Evolutionary conservation across 768 basidiomycete genomes (phyloP).

Genomic region (Boletus eberwhitei): DNA sequence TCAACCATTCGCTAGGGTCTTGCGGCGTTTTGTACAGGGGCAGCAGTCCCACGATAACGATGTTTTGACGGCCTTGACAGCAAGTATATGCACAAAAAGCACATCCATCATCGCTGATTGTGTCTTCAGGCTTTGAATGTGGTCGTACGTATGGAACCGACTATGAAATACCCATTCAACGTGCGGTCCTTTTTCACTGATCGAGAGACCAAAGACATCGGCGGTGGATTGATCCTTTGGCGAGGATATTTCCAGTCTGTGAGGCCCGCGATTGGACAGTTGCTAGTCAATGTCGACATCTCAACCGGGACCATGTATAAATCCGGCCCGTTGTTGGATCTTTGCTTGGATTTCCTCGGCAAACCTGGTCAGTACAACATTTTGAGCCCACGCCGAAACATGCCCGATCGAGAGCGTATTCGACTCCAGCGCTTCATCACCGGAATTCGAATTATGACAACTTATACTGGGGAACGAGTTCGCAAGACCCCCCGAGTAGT

Average conservation of each 20-base stretch:
- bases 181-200: slow-evolving; percentile 72
- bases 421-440: slow-evolving; percentile 54
- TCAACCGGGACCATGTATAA: slow-evolving; percentile 76
- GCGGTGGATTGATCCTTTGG: slow-evolving; percentile 67
- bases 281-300: slow-evolving; percentile 76
- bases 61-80: slow-evolving; percentile 67
- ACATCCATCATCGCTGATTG: neutral
- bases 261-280: slow-evolving; percentile 57
- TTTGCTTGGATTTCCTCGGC: slow-evolving; percentile 57
- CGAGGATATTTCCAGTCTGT: slow-evolving; percentile 81
- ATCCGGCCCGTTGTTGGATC: slow-evolving; percentile 52
- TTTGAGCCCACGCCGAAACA: slow-evolving; percentile 37
- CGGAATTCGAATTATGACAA: slow-evolving; percentile 49
- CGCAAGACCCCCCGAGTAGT: slow-evolving; percentile 53
- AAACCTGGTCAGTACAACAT: slow-evolving; percentile 28
- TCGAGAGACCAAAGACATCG: slow-evolving; percentile 50
- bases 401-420: slow-evolving; percentile 52
- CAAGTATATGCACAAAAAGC: slow-evolving; percentile 23
- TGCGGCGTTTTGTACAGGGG: slow-evolving; percentile 61
- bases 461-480: slow-evolving; percentile 35
- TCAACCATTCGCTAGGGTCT: slow-evolving; percentile 42
- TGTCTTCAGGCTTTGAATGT: slow-evolving; percentile 63
- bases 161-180: slow-evolving; percentile 64
- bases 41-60: slow-evolving; percentile 64
- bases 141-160: slow-evolving; percentile 72